Evolutionary conservation across 371 early-diverging fungal species (phyloP).

Genomic region (Mortierella polycephala): DNA sequence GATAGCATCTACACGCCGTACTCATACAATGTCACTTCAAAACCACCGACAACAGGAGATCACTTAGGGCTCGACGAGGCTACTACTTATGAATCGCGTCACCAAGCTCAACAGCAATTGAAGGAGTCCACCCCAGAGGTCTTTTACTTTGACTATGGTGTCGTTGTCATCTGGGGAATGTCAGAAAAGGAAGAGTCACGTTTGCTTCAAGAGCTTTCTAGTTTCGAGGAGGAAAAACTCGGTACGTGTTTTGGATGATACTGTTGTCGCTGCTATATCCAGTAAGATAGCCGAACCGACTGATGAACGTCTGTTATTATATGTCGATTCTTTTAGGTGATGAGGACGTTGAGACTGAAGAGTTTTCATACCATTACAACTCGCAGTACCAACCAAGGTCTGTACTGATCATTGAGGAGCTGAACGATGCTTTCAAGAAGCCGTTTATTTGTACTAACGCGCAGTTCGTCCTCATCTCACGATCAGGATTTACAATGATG

Average conservation of each 20-base stretch:
- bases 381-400: conserved; percentile 74
- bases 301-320: background rate
- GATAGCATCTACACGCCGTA: conserved; percentile 56
- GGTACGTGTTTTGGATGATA: conserved; percentile 27
- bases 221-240: conserved; percentile 64
- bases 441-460: background rate
- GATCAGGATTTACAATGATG: conserved; percentile 61
- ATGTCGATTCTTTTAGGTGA: conserved; percentile 55
- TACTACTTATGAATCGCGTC: conserved; percentile 26
- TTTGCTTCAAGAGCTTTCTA: conserved; percentile 77
- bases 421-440: background rate
- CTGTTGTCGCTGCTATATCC: conserved; percentile 59
- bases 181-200: conserved; percentile 84
- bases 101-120: conserved; percentile 21
- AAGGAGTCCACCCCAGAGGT: conserved; percentile 71
- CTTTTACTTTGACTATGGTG: conserved; percentile 94
- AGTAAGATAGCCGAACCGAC: background rate
- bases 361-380: conserved; percentile 92
- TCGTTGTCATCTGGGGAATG: conserved; percentile 96
- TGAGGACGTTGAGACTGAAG: conserved; percentile 88
- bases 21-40: conserved; percentile 38
- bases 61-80: conserved; percentile 50
- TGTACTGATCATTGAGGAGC: conserved; percentile 12
- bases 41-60: conserved; percentile 53
- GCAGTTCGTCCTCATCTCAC: background rate